Conservation (phyloP, 192 early-diverging fungal genomes). For the Chytriomyces hyalinus region DNA sequence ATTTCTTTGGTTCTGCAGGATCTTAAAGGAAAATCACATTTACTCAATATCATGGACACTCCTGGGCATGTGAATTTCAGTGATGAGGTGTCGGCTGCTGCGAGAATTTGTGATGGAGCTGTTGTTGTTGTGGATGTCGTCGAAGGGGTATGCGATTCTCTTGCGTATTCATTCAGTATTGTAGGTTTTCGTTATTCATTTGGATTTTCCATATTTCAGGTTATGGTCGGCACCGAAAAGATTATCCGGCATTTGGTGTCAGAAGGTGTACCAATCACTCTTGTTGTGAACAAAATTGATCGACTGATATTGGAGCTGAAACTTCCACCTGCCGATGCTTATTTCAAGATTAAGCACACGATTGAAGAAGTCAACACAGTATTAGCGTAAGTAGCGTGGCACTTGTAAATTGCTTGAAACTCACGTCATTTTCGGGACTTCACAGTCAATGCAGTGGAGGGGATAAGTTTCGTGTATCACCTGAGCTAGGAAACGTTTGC, state of each 20-base stretch:
- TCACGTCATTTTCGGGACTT: background rate
- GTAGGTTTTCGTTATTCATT: background rate
- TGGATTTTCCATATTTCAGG: constrained; percentile 18
- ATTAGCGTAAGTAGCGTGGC: constrained; percentile 56
- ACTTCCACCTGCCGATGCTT: constrained; percentile 94
- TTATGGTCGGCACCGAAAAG: constrained; percentile 93
- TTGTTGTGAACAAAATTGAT: constrained; percentile 98
- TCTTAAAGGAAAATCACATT: constrained; percentile 83
- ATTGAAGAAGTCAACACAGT: constrained; percentile 94
- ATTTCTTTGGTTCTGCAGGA: constrained; percentile 89
- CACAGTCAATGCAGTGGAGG: constrained; percentile 33
- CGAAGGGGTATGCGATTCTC: constrained; percentile 71
- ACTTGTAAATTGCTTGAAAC: background rate
- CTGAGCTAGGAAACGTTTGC: constrained; percentile 94
- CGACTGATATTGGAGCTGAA: constrained; percentile 96
- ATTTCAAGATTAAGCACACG: constrained; percentile 93
- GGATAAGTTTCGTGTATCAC: constrained; percentile 77
- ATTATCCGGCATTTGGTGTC: constrained; percentile 80
- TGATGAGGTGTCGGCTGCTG: constrained; percentile 87
- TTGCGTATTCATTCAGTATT: constrained; percentile 12
- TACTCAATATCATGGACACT: constrained; percentile 90
- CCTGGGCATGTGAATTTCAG: constrained; percentile 96
- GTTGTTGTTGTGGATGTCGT: constrained; percentile 93
- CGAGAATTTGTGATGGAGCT: constrained; percentile 87
- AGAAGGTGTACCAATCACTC: constrained; percentile 77